Conservation (phyloP, 2,329 filamentous ascomycete genomes). For the Graphilbum ipis-grandicollis region DNA sequence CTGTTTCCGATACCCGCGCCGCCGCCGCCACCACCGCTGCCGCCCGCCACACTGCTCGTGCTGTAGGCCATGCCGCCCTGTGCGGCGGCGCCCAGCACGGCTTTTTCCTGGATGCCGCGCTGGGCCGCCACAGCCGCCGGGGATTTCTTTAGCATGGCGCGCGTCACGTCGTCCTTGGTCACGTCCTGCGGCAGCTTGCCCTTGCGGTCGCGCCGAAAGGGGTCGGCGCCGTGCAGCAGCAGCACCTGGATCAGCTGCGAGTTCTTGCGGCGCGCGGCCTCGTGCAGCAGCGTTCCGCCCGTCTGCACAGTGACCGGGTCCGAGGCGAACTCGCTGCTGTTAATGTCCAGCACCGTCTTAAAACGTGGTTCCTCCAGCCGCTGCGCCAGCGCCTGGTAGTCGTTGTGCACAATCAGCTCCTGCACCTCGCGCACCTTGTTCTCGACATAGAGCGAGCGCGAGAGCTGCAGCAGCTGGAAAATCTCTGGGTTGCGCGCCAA, state of each 20-base stretch:
- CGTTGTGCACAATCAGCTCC: slow-evolving; percentile 49
- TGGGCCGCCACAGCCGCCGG: slow-evolving; percentile 89
- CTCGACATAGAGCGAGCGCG: slow-evolving; percentile 79
- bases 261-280: slow-evolving; percentile 79
- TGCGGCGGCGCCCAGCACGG: slow-evolving; percentile 64
- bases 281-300: slow-evolving; percentile 86
- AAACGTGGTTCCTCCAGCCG: slow-evolving; percentile 72
- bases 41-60: not conserved
- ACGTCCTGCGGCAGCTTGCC: slow-evolving; percentile 92
- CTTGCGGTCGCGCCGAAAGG: slow-evolving; percentile 85
- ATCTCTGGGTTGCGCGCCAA: slow-evolving; percentile 85
- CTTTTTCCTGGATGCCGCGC: slow-evolving; percentile 90
- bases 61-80: slow-evolving; percentile 23
- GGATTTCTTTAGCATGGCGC: slow-evolving; percentile 79
- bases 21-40: not conserved
- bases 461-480: slow-evolving; percentile 84
- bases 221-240: slow-evolving; percentile 85
- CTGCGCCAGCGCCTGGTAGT: slow-evolving; percentile 64
- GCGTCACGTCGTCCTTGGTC: slow-evolving; percentile 82
- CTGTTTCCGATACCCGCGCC: not conserved
- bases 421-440: slow-evolving; percentile 73
- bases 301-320: slow-evolving; percentile 60
- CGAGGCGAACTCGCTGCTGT: slow-evolving; percentile 74
- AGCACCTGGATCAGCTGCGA: slow-evolving; percentile 76
- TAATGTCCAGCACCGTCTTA: slow-evolving; percentile 79